A percentile compares a stretch with the other conserved stretches of the same genome.
Evolutionary conservation across 2,329 filamentous ascomycete genomes (phyloP).

Genomic region (Hirsutella rhossiliensis): DNA sequence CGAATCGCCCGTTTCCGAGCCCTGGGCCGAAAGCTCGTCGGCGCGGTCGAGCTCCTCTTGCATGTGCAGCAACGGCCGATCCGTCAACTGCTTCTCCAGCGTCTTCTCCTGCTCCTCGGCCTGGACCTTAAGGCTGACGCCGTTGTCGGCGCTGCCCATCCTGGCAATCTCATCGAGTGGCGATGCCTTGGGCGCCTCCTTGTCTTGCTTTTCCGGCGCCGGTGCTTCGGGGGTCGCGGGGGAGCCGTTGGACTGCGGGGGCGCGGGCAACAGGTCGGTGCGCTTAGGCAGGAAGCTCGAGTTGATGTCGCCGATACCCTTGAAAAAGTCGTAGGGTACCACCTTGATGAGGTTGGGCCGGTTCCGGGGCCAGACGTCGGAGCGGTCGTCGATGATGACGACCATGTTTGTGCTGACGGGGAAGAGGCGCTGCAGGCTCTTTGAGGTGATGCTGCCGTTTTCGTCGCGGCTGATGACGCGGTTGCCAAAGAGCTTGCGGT

Average conservation of each 20-base stretch:
- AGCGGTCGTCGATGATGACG: conserved; percentile 94
- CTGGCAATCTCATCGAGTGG: conserved; percentile 65
- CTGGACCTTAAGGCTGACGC: conserved; percentile 59
- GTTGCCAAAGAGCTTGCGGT: conserved; percentile 81
- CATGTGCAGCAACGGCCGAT: conserved; percentile 80
- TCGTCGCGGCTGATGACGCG: conserved; percentile 94
- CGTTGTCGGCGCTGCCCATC: conserved; percentile 62
- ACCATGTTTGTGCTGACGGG: conserved; percentile 98
- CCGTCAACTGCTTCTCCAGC: conserved; percentile 77
- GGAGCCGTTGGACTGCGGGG: conserved; percentile 12
- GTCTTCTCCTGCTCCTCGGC: conserved; percentile 76
- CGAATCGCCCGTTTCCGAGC: conserved; percentile 10
- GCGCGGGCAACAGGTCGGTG: conserved; percentile 33
- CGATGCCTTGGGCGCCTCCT: conserved; percentile 28
- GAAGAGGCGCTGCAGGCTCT: conserved; percentile 83
- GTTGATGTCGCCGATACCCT: conserved; percentile 97
- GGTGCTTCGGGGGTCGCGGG: not conserved
- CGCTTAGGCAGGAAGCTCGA: conserved; percentile 88
- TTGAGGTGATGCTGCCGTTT: conserved; percentile 84
- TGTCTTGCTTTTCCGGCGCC: conserved; percentile 12
- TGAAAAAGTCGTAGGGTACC: conserved; percentile 92
- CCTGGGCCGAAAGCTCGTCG: conserved; percentile 29
- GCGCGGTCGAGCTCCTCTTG: conserved; percentile 85
- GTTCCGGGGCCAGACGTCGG: conserved; percentile 90
- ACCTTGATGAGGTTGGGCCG: conserved; percentile 90